These are phyloP conservation scores for Magnolia changhungtana DNA, from an alignment of 164 flowering plant species.

Conservation along the genomic window DNA sequence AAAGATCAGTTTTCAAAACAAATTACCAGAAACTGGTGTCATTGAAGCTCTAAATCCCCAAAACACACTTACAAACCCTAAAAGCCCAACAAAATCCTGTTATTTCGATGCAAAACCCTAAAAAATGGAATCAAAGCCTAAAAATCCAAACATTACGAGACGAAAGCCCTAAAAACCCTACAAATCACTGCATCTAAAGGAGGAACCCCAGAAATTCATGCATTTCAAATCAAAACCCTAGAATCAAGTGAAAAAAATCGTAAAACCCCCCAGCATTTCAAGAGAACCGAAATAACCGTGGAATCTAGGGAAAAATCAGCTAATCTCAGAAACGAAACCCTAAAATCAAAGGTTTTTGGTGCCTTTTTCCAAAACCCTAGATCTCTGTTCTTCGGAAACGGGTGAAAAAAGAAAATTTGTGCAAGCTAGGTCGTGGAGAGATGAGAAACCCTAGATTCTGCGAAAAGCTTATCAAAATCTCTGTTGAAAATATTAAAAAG, in stretches of 20 bases:
- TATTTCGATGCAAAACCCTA: not conserved
- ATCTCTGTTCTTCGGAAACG: not conserved
- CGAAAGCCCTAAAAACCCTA: not conserved
- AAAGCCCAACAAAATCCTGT: not conserved
- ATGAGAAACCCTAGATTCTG: not conserved
- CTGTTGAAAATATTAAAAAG: not conserved
- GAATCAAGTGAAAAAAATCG: not conserved
- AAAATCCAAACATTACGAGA: too few relatives aligned
- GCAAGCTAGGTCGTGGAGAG: not conserved
- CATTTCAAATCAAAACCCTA: not conserved
- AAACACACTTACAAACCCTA: not conserved
- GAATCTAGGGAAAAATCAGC: not conserved
- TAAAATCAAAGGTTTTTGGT: not conserved
- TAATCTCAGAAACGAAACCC: not conserved
- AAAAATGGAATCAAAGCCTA: not conserved
- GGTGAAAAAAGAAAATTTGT: not conserved
- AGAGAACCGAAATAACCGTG: not conserved
- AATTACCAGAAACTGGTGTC: not conserved
- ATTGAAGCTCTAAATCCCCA: not conserved
- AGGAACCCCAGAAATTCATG: not conserved
- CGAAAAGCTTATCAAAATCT: not conserved
- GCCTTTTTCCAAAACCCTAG: not conserved
- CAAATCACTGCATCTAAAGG: not conserved
- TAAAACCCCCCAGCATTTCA: not conserved
- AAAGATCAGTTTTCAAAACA: not conserved